A percentile compares a stretch with the other conserved stretches of the same genome.
These are phyloP conservation scores for Dioscorea alata DNA, from an alignment of 106 monocot species.

Conservation along the genomic window DNA sequence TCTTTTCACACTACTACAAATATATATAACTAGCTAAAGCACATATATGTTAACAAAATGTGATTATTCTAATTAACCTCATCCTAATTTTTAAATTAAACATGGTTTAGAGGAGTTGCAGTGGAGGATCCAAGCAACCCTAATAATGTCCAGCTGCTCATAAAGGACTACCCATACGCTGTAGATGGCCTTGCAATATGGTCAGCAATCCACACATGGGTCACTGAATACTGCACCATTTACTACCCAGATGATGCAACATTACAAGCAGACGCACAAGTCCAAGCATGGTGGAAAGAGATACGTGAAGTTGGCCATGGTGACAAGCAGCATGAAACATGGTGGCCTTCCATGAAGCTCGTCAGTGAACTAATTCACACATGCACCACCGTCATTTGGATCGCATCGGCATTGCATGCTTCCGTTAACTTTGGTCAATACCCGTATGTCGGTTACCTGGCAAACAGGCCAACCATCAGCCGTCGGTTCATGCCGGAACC, in stretches of 20 bases:
- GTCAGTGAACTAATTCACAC: slow-evolving; percentile 29
- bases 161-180: slow-evolving; percentile 46
- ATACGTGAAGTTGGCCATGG: slow-evolving; percentile 52
- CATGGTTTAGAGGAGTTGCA: slow-evolving; percentile 45
- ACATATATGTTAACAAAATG: too few relatives aligned
- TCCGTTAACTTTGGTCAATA: slow-evolving; percentile 76
- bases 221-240: slow-evolving; percentile 36
- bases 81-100: too few relatives aligned
- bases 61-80: too few relatives aligned
- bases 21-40: too few relatives aligned
- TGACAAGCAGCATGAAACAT: slow-evolving; percentile 50
- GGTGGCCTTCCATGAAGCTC: slow-evolving; percentile 54
- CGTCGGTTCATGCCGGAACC: slow-evolving; percentile 56
- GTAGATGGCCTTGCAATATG: slow-evolving; percentile 56
- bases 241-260: slow-evolving; percentile 35
- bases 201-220: slow-evolving; percentile 62
- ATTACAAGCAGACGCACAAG: slow-evolving; percentile 33
- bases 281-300: slow-evolving; percentile 71
- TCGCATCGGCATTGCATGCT: slow-evolving; percentile 63
- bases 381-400: slow-evolving; percentile 59
- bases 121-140: slow-evolving; percentile 35
- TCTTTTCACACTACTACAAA: too few relatives aligned
- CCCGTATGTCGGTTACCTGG: slow-evolving; percentile 54
- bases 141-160: slow-evolving; percentile 28
- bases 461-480: slow-evolving; percentile 61